These are phyloP conservation scores for Mortierella sp. DNA, from an alignment of 371 early-diverging fungal species.

Conservation along the genomic window DNA sequence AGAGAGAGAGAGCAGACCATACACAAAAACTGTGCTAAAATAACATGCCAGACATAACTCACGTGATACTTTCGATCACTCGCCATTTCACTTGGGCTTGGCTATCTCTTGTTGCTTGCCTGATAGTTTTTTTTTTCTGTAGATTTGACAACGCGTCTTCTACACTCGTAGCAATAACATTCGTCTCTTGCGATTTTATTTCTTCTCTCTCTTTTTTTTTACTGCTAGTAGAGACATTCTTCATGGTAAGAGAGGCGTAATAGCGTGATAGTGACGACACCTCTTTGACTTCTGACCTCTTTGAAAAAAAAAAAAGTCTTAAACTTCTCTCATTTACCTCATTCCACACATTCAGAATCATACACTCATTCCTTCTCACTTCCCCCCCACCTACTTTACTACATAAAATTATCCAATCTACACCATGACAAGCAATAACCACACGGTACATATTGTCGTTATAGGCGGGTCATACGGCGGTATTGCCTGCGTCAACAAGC, in stretches of 20 bases:
- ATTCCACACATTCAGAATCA: neutral
- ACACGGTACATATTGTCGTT: conserved; percentile 51
- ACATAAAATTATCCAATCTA: neutral
- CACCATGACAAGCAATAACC: neutral
- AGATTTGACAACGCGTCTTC: too few species aligned
- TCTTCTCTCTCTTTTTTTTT: neutral
- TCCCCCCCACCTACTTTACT: neutral
- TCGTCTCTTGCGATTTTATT: neutral
- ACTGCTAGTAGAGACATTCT: too few species aligned
- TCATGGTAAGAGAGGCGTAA: too few species aligned
- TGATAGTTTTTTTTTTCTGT: neutral
- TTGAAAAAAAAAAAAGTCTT: too few species aligned
- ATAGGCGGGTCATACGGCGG: conserved; percentile 67
- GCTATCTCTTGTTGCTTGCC: too few species aligned
- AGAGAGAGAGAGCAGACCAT: conserved; percentile 16
- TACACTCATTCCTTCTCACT: neutral
- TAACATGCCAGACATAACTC: neutral
- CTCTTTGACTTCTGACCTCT: too few species aligned
- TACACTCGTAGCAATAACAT: too few species aligned
- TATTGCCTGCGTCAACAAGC: conserved; percentile 61
- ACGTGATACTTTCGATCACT: neutral
- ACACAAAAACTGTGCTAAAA: neutral
- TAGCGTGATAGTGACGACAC: too few species aligned
- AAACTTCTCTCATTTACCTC: neutral
- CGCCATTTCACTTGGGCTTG: too few species aligned